Conservation (phyloP, 768 basidiomycete genomes). For the Boletus sp. region DNA sequence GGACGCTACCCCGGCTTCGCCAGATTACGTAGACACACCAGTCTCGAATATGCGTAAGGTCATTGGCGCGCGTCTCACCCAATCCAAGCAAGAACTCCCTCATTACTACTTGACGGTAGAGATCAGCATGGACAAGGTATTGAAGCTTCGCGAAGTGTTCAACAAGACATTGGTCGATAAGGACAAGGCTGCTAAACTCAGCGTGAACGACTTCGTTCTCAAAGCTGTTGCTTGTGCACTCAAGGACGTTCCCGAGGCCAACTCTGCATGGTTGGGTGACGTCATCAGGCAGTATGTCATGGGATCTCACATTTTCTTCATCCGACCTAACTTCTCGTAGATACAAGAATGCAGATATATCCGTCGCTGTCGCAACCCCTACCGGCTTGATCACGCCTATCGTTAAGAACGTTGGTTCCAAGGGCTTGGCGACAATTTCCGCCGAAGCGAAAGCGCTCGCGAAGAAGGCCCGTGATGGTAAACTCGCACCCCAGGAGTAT, state of each 20-base stretch:
- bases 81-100: slow-evolving; percentile 93
- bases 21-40: slow-evolving; percentile 87
- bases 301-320: not conserved
- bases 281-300: slow-evolving; percentile 83
- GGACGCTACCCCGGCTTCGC: slow-evolving; percentile 47
- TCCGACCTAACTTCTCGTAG: slow-evolving; percentile 35
- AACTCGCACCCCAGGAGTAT: slow-evolving; percentile 92
- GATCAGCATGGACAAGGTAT: slow-evolving; percentile 93
- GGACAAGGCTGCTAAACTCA: slow-evolving; percentile 90
- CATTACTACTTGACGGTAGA: slow-evolving; percentile 97
- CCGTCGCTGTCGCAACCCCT: slow-evolving; percentile 94
- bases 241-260: slow-evolving; percentile 94
- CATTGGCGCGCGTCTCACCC: slow-evolving; percentile 85
- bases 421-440: slow-evolving; percentile 92
- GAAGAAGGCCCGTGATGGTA: slow-evolving; percentile 95
- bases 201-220: slow-evolving; percentile 97
- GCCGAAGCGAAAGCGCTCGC: slow-evolving; percentile 90
- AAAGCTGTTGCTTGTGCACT: slow-evolving; percentile 92
- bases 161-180: slow-evolving; percentile 85
- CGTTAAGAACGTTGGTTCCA: slow-evolving; percentile 87
- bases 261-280: slow-evolving; percentile 97
- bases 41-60: slow-evolving; percentile 92
- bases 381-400: slow-evolving; percentile 97
- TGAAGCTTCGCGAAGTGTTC: slow-evolving; percentile 94
- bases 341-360: slow-evolving; percentile 97